Conservation (phyloP, 257 asterid genomes). For the Solanum boliviense region DNA sequence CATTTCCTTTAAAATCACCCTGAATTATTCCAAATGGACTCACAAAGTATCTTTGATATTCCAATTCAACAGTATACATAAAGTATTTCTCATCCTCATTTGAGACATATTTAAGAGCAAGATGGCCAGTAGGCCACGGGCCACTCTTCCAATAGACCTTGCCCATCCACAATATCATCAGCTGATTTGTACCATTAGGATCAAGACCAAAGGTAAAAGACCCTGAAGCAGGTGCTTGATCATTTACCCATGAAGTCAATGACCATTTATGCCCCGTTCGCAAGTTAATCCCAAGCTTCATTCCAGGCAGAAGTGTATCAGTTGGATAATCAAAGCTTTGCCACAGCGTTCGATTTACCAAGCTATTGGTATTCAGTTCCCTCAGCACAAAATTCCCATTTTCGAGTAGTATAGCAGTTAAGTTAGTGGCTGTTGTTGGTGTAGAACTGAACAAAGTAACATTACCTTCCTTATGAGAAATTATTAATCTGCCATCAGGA, state of each 20-base stretch:
- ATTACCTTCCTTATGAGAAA: neutral
- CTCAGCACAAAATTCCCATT: slow-evolving; percentile 13
- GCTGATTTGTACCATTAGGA: slow-evolving; percentile 5
- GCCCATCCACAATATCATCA: slow-evolving; percentile 9
- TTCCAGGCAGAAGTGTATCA: slow-evolving; percentile 16
- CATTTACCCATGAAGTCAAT: slow-evolving; percentile 13
- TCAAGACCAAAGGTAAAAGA: slow-evolving; percentile 8
- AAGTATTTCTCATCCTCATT: neutral
- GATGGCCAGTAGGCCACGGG: neutral
- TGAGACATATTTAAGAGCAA: neutral
- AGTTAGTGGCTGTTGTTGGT: neutral
- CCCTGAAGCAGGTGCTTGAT: slow-evolving; percentile 11
- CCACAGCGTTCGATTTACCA: slow-evolving; percentile 1
- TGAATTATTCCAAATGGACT: neutral
- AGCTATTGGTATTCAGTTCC: slow-evolving; percentile 6
- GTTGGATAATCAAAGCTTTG: slow-evolving; percentile 25
- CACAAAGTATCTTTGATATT: neutral
- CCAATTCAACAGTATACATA: neutral
- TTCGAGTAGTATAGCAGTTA: slow-evolving; percentile 9
- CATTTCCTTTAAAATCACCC: neutral
- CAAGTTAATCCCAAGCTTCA: slow-evolving; percentile 19
- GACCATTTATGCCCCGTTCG: slow-evolving; percentile 18
- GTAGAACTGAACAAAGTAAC: neutral
- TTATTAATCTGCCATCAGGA: slow-evolving; percentile 6
- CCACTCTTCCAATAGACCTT: neutral